Evolutionary conservation across 169 alveolate species (phyloP).

Genomic region (Eimeria brunetti): DNA sequence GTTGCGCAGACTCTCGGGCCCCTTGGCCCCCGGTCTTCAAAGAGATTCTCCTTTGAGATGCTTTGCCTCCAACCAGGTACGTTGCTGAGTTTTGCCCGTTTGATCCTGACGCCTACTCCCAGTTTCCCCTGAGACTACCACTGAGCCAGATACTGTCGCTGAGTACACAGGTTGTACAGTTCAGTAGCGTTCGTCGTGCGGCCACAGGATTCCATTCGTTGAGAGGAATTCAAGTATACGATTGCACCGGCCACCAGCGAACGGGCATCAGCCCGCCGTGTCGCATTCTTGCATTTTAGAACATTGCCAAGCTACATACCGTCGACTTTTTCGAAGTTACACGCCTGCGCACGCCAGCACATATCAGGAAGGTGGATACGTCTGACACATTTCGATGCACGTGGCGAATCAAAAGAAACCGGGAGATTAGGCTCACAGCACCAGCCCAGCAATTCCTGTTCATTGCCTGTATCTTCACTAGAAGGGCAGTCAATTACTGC

Average conservation of each 20-base stretch:
- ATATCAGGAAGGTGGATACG: not conserved
- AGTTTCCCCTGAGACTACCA: not conserved
- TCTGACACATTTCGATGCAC: not conserved
- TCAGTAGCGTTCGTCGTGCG: not conserved
- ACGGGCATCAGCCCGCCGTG: slow-evolving; percentile 60
- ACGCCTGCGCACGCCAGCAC: not conserved
- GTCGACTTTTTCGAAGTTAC: not conserved
- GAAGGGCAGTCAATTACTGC: not conserved
- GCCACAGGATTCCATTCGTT: slow-evolving; percentile 76
- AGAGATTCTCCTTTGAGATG: slow-evolving; percentile 63
- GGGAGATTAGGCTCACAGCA: not conserved
- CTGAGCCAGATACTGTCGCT: not conserved
- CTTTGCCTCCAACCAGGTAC: slow-evolving; percentile 76
- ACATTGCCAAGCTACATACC: not conserved
- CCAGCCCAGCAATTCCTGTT: not conserved
- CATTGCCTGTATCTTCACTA: not conserved
- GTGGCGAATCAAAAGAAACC: not conserved
- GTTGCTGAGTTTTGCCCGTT: not conserved
- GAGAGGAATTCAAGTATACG: slow-evolving; percentile 68
- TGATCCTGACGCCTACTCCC: not conserved
- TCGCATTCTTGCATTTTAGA: slow-evolving; percentile 42
- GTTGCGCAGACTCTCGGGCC: slow-evolving; percentile 61
- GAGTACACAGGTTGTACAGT: not conserved
- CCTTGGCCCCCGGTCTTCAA: slow-evolving; percentile 52
- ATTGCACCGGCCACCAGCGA: slow-evolving; percentile 63